Conservation (phyloP, 2,329 filamentous ascomycete species). For the Alternaria novae-zelandiae region DNA sequence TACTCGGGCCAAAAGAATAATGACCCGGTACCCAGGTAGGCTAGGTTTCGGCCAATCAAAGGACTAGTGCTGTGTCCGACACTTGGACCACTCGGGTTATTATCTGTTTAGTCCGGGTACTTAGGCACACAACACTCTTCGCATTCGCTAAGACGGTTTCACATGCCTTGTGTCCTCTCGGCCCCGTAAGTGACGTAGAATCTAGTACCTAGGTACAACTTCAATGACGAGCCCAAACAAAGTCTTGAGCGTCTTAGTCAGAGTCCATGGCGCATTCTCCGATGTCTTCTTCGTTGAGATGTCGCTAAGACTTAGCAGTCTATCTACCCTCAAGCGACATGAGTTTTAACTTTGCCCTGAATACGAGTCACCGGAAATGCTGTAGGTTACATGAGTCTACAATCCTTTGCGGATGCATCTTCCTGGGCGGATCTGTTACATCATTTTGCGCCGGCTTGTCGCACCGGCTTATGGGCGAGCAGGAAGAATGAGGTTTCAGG, state of each 20-base stretch:
- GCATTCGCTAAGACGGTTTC: not conserved
- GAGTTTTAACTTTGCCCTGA: not conserved
- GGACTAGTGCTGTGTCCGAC: not conserved
- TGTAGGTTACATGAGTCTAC: not conserved
- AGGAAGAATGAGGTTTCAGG: not conserved
- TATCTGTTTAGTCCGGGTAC: not conserved
- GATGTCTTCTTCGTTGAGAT: not conserved
- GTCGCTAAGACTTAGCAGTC: not conserved
- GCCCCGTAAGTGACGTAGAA: not conserved
- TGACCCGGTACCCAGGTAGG: not conserved
- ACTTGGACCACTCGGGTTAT: not conserved
- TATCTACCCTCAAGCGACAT: not conserved
- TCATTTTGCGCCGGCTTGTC: not conserved
- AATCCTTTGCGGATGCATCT: not conserved
- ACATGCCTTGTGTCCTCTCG: not conserved
- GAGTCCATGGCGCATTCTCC: not conserved
- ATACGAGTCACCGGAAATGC: not conserved
- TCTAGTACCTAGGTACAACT: not conserved
- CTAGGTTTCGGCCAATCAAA: not conserved
- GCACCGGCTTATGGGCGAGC: not conserved
- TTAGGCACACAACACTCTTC: not conserved
- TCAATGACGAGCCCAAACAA: not conserved
- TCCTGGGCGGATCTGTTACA: not conserved
- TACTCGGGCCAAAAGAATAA: not conserved
- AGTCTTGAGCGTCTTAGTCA: not conserved